Conservation (phyloP, 495 filamentous ascomycete genomes). For the Tetracladium setigerum region DNA sequence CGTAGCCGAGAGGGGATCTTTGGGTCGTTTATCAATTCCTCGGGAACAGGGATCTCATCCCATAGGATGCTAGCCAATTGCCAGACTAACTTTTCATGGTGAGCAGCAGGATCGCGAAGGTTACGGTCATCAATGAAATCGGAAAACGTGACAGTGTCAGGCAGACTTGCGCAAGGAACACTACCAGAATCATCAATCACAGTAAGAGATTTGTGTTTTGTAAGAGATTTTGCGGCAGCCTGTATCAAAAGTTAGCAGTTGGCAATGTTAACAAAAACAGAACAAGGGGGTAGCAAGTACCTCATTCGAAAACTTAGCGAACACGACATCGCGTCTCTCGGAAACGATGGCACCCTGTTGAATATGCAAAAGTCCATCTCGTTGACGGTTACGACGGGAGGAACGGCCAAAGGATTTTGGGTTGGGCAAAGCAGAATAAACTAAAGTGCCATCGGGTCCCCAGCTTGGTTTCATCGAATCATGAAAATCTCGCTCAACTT, state of each 20-base stretch:
- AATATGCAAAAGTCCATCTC: conserved; percentile 26
- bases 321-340: conserved; percentile 40
- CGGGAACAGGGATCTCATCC: conserved; percentile 53
- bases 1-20: conserved; percentile 28
- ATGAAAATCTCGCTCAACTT: conserved; percentile 52
- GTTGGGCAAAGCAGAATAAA: conserved; percentile 42
- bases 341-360: conserved; percentile 30
- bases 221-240: conserved; percentile 25
- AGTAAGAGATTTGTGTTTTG: conserved; percentile 33
- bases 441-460: conserved; percentile 63
- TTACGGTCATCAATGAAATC: conserved; percentile 26
- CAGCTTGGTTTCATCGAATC: conserved; percentile 68
- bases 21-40: conserved; percentile 36
- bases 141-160: conserved; percentile 27
- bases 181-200: conserved; percentile 26
- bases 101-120: conserved; percentile 17
- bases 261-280: conserved; percentile 5
- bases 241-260: conserved; percentile 16
- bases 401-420: conserved; percentile 22
- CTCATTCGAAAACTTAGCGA: conserved; percentile 43
- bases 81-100: conserved; percentile 60
- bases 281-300: conserved; percentile 24
- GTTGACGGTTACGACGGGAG: conserved; percentile 27
- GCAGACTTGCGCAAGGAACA: conserved; percentile 37
- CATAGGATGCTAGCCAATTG: conserved; percentile 79